Evolutionary conservation across 495 filamentous ascomycete species (phyloP).

Genomic region (Usnea hakonensis): DNA sequence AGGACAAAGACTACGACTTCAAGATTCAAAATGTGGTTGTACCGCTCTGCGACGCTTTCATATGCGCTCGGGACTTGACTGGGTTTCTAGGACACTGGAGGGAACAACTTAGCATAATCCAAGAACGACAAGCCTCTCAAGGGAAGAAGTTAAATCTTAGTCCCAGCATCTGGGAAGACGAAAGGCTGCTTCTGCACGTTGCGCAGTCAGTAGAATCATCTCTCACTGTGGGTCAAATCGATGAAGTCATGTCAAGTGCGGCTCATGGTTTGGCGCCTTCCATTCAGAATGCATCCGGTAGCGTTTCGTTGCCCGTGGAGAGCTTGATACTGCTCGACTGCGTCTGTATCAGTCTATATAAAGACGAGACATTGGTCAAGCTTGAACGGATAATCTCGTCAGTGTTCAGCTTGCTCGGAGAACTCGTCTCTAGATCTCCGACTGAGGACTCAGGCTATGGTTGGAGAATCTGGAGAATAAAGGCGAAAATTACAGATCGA

Average conservation of each 20-base stretch:
- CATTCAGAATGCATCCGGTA: background rate
- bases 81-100: slow-evolving; percentile 64
- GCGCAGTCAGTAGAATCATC: slow-evolving; percentile 35
- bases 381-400: slow-evolving; percentile 2
- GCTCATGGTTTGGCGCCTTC: slow-evolving; percentile 24
- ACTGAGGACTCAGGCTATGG: background rate
- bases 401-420: slow-evolving; percentile 1
- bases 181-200: slow-evolving; percentile 44
- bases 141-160: background rate
- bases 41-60: slow-evolving; percentile 55
- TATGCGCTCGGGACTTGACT: slow-evolving; percentile 54
- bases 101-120: slow-evolving; percentile 42
- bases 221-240: slow-evolving; percentile 41
- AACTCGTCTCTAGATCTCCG: background rate
- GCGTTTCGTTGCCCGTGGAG: background rate
- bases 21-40: slow-evolving; percentile 36
- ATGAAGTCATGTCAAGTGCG: slow-evolving; percentile 23
- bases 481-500: slow-evolving; percentile 15
- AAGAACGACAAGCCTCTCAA: background rate
- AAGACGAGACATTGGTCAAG: slow-evolving; percentile 8
- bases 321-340: slow-evolving; percentile 17
- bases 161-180: slow-evolving; percentile 54
- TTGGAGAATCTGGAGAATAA: slow-evolving; percentile 21
- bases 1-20: background rate
- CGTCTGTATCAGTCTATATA: slow-evolving; percentile 3